These are phyloP conservation scores for Xylariaceae sp. DNA, from an alignment of 2,329 filamentous ascomycete species.

Conservation along the genomic window DNA sequence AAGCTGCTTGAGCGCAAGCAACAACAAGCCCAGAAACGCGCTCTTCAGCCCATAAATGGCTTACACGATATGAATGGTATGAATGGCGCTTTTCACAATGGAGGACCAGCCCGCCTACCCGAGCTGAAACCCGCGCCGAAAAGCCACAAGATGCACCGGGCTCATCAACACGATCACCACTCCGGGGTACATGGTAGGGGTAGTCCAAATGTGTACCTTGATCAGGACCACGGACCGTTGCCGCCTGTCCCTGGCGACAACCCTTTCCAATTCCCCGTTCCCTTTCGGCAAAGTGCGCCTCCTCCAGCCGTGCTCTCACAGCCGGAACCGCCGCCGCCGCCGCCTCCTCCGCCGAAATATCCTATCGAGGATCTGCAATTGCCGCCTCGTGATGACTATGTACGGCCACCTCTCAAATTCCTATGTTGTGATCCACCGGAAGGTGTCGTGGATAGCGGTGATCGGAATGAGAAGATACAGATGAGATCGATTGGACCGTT, in stretches of 20 bases:
- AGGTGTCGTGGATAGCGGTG: conserved; percentile 53
- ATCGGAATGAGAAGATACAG: conserved; percentile 66
- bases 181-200: conserved; percentile 47
- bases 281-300: conserved; percentile 52
- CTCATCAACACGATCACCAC: conserved; percentile 51
- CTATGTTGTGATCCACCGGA: conserved; percentile 71
- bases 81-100: conserved; percentile 41
- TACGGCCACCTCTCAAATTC: conserved; percentile 79
- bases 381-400: conserved; percentile 67
- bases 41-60: conserved; percentile 47
- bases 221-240: conserved; percentile 48
- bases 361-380: conserved; percentile 94
- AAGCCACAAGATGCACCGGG: conserved; percentile 66
- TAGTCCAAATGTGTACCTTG: conserved; percentile 46
- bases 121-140: conserved; percentile 78
- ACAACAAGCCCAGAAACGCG: conserved; percentile 69
- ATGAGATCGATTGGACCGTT: conserved; percentile 87
- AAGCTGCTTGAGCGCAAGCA: conserved; percentile 81
- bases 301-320: conserved; percentile 50
- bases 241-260: conserved; percentile 53
- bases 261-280: conserved; percentile 54
- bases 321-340: conserved; percentile 61
- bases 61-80: conserved; percentile 51
- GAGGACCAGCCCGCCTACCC: conserved; percentile 66
- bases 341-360: conserved; percentile 84